Percentiles rank a stretch among this genome's conserved stretches.
phyloP scores from a whole-genome alignment of 108 stramenopile species.

The Fistulifera pelliculosa region DNA sequence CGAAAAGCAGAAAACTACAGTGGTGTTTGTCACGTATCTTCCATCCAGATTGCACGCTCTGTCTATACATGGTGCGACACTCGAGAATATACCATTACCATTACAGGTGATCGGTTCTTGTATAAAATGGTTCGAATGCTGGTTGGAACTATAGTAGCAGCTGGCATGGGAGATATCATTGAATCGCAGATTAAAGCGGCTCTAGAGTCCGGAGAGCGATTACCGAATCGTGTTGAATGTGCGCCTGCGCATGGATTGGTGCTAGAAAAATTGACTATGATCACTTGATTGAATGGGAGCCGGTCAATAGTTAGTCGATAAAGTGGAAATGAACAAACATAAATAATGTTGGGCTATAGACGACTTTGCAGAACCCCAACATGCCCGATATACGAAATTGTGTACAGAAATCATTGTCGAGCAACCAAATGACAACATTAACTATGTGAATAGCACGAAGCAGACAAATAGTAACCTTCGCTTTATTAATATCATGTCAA shows the following conservation, averaged over 20 bases:
- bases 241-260: constrained; percentile 48
- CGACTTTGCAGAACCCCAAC: no score
- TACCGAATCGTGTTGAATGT: constrained; percentile 15
- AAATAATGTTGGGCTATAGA: no score
- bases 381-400: no score
- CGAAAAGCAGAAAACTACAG: constrained; percentile 22
- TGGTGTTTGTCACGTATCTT: constrained; percentile 33
- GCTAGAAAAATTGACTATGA: constrained; percentile 26
- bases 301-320: constrained; percentile 7
- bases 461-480: no score
- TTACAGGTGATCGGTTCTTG: constrained; percentile 71
- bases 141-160: constrained; percentile 65
- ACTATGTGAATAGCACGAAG: no score
- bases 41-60: background rate
- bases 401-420: no score
- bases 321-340: no score
- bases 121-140: constrained; percentile 79
- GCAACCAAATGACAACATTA: no score
- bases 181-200: constrained; percentile 35
- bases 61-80: constrained; percentile 2
- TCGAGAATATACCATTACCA: constrained; percentile 10
- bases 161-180: constrained; percentile 35
- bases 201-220: constrained; percentile 17
- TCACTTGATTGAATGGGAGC: constrained; percentile 26
- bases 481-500: background rate